A percentile compares a stretch with the other conserved stretches of the same genome.
Evolutionary conservation across 768 basidiomycete species (phyloP).

Genomic region (Kwoniella sp.): DNA sequence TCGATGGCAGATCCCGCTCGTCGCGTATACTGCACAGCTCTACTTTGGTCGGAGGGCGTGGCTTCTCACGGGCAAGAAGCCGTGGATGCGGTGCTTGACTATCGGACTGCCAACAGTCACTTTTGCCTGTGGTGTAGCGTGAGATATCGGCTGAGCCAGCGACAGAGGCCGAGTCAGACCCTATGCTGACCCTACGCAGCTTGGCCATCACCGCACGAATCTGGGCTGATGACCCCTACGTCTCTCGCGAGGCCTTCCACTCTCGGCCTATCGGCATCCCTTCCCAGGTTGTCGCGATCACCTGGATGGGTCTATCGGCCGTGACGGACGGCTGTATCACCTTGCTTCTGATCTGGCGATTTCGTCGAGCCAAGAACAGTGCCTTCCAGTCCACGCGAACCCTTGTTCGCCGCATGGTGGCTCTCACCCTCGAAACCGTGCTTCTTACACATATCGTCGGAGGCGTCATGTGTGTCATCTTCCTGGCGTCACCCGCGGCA

Average conservation of each 20-base stretch:
- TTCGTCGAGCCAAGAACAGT: conserved; percentile 22
- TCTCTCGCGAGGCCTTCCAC: conserved; percentile 18
- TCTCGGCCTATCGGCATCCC: conserved; percentile 33
- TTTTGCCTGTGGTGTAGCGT: conserved; percentile 33
- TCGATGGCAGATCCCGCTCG: conserved; percentile 30
- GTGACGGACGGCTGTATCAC: conserved; percentile 37
- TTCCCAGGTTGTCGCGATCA: conserved; percentile 40
- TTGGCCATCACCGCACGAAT: conserved; percentile 40
- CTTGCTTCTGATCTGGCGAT: conserved; percentile 24
- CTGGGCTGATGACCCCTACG: conserved; percentile 39
- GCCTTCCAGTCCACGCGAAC: conserved; percentile 13
- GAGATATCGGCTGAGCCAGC: too few species aligned
- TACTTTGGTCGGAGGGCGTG: conserved; percentile 42
- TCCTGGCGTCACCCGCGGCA: conserved; percentile 32
- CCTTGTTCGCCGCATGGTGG: conserved; percentile 24
- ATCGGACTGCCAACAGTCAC: conserved; percentile 28
- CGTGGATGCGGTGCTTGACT: conserved; percentile 30
- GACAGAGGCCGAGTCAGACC: too few species aligned
- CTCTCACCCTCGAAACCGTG: conserved; percentile 44
- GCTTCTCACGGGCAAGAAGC: conserved; percentile 24
- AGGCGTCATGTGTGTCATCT: conserved; percentile 42
- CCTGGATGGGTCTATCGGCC: conserved; percentile 46
- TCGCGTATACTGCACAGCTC: conserved; percentile 40
- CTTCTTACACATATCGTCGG: conserved; percentile 41
- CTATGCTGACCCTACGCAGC: too few species aligned